These are phyloP conservation scores for Rhodomyrtus tomentosa DNA, from an alignment of 345 rosid genomes.

Conservation along the genomic window DNA sequence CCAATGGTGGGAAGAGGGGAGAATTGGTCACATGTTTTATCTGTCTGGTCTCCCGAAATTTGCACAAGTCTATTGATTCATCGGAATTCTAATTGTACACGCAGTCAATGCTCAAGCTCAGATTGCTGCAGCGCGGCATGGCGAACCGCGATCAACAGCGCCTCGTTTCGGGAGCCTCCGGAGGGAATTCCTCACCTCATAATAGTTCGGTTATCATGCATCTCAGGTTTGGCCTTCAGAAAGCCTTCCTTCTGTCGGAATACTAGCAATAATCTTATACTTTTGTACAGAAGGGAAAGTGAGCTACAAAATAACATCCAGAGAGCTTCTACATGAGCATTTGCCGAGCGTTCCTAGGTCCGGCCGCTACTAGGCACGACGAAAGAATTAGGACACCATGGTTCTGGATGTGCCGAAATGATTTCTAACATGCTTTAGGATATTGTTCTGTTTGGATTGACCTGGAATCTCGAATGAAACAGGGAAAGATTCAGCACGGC, in stretches of 20 bases:
- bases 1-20: background rate
- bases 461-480: background rate
- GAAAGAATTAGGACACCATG: background rate
- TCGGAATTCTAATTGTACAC: background rate
- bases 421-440: background rate
- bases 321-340: background rate
- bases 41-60: background rate
- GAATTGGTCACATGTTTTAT: background rate
- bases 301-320: background rate
- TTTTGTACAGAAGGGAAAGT: background rate
- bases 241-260: background rate
- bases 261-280: background rate
- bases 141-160: constrained; percentile 34
- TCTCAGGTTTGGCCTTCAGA: constrained; percentile 26
- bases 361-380: background rate
- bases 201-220: constrained; percentile 31
- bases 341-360: background rate
- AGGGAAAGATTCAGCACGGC: background rate
- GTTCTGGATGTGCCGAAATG: background rate
- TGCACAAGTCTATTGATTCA: background rate
- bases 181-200: constrained; percentile 17
- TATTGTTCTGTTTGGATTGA: background rate
- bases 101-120: constrained; percentile 61
- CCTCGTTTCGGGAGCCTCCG: constrained; percentile 1
- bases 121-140: constrained; percentile 38